phyloP scores from a whole-genome alignment of 805 yeast genomes.

The Starmera caribaea region DNA sequence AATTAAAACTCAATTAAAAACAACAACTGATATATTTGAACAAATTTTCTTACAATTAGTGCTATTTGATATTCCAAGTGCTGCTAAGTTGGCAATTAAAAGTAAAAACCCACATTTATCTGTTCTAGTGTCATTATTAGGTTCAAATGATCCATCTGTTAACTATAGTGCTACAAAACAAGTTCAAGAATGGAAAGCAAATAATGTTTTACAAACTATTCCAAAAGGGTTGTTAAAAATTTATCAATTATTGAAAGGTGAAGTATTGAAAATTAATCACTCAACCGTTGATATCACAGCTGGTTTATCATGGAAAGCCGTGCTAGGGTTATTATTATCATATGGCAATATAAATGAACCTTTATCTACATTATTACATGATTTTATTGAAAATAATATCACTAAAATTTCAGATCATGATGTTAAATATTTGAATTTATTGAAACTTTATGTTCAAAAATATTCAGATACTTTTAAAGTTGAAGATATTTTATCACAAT shows the following conservation, averaged over 20 bases:
- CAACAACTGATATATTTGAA: constrained; percentile 34
- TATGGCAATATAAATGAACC: constrained; percentile 44
- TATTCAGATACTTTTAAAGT: constrained; percentile 9
- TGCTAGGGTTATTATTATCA: constrained; percentile 48
- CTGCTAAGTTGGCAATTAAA: constrained; percentile 51
- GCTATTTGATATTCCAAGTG: constrained; percentile 49
- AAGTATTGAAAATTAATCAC: constrained; percentile 19
- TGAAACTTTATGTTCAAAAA: constrained; percentile 21
- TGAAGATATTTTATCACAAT: constrained; percentile 8
- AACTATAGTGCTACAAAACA: constrained; percentile 49
- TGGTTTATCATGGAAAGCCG: constrained; percentile 57
- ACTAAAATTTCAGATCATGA: constrained; percentile 8
- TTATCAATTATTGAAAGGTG: constrained; percentile 56
- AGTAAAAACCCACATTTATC: constrained; percentile 63
- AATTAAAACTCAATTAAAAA: constrained; percentile 22
- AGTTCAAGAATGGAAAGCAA: constrained; percentile 53
- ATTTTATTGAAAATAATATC: constrained; percentile 15
- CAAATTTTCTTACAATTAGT: constrained; percentile 39
- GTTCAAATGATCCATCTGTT: constrained; percentile 57
- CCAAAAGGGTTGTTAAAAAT: constrained; percentile 49
- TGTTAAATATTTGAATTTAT: constrained; percentile 14
- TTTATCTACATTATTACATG: constrained; percentile 22
- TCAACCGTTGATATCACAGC: constrained; percentile 25
- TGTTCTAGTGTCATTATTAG: constrained; percentile 56
- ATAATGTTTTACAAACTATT: constrained; percentile 30